Percentiles rank a stretch among this genome's conserved stretches.
Conservation (phyloP, 345 rosid species). For the Populus alba region DNA sequence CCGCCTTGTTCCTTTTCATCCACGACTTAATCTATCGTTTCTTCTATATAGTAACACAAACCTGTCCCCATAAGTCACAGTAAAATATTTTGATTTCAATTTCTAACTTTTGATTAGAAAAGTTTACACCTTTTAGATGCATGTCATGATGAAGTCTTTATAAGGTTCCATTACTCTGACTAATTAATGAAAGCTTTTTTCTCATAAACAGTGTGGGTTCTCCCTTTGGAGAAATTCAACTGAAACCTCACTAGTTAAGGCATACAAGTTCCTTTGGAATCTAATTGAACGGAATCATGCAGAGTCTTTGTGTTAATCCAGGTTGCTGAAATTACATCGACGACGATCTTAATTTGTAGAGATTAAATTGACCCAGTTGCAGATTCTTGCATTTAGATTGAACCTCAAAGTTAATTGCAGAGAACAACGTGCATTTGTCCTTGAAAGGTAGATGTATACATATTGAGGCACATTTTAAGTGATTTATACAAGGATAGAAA, state of each 20-base stretch:
- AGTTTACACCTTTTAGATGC: neutral
- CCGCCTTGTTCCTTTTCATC: constrained; percentile 1
- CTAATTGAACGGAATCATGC: neutral
- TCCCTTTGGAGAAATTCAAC: neutral
- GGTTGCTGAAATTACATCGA: too few relatives aligned
- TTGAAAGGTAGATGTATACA: neutral
- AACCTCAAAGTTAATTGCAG: neutral
- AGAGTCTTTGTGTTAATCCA: neutral
- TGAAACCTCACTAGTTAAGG: neutral
- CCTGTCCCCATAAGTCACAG: neutral
- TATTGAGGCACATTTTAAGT: neutral
- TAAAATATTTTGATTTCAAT: neutral
- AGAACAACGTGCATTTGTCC: neutral
- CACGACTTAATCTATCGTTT: neutral
- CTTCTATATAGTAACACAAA: neutral
- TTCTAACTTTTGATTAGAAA: neutral
- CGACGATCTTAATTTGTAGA: too few relatives aligned
- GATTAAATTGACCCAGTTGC: neutral
- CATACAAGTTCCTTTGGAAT: neutral
- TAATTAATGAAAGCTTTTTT: neutral
- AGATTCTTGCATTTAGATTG: neutral
- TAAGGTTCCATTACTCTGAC: neutral
- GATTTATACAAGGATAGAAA: neutral
- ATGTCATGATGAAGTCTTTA: neutral
- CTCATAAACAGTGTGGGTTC: neutral